Base-by-base conservation (phyloP, 495 filamentous ascomycete genomes). In the Lasiosphaeria hispida region DNA sequence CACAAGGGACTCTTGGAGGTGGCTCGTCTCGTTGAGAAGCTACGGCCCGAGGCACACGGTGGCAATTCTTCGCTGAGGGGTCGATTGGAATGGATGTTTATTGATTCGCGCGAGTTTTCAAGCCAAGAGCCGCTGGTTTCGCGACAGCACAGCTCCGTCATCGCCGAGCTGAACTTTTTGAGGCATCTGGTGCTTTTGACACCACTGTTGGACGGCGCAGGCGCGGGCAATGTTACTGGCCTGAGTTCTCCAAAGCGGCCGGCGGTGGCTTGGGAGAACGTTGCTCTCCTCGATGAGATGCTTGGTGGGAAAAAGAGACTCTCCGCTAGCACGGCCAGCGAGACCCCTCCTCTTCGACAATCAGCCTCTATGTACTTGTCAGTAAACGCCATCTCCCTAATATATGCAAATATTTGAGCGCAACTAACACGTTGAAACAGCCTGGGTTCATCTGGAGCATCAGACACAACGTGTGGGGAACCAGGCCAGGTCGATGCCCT, bases 271-370 rank as follows among this genome's bases (percentile, higher is more conserved):
- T 72, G 83, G 55, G 69, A 80, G 10, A 74, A 83, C 13, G 77
- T 82, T 44, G 81, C 78, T 1, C 81, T 79, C 3, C 61, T 85
- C 33, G 83, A 85, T 55, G 84, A 85, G 49, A 63, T 63, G 38
- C 19, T 63, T 5, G 60, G 60, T 10, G 60, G 60, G 1, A 42
- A 42, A n/a, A 51, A 33, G 14, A 10, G 6, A 19, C 43, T 13
- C 34, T 42, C 18, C 7, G 15, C 30, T 10, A 51, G 48, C 8
- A n/a, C n/a, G 30, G 30, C 37, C 56, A 18, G 50, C 14, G 50
- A 35, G 23, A 10, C 8, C 47, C 23, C 23, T 8, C n/a, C 23
- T 3, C 47, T 11, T 11, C 11, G 2, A 15, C 23, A 19, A 53
- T 18, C 39, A 45, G n/a, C 14, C 15, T 39, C 23, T 7, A 14